phyloP scores from a whole-genome alignment of 208 protist species.

The Trichomonas gallinae region DNA sequence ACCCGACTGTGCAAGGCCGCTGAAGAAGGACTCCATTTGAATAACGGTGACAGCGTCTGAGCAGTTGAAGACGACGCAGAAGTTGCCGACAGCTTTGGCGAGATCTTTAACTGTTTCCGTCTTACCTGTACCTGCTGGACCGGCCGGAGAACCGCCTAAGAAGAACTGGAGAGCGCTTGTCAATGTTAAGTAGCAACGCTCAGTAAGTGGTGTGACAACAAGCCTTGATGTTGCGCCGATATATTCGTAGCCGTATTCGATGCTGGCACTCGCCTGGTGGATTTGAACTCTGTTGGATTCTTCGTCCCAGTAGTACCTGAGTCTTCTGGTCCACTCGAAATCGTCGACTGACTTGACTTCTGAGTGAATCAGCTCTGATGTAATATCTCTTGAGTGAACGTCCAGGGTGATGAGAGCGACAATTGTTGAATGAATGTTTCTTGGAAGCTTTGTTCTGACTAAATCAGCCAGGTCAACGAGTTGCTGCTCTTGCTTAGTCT shows the following conservation, averaged over 20 bases:
- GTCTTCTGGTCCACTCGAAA: conserved; percentile 69
- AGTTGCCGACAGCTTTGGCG: conserved; percentile 48
- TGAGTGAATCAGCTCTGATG: conserved; percentile 71
- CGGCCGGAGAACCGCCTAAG: conserved; percentile 52
- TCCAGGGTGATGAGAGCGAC: conserved; percentile 87
- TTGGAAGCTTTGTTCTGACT: conserved; percentile 63
- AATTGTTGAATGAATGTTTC: conserved; percentile 68
- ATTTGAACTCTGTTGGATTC: conserved; percentile 45
- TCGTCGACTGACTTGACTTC: conserved; percentile 58
- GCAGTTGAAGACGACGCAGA: conserved; percentile 62
- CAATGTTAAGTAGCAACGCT: conserved; percentile 59
- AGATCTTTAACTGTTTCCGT: conserved; percentile 57
- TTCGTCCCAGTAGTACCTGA: conserved; percentile 34
- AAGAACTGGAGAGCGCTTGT: conserved; percentile 50
- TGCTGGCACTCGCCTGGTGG: conserved; percentile 36
- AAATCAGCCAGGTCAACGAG: conserved; percentile 58
- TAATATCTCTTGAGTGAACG: conserved; percentile 82
- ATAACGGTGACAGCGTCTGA: conserved; percentile 51
- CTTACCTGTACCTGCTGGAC: conserved; percentile 59
- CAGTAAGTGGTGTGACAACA: conserved; percentile 48
- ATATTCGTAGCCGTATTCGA: conserved; percentile 48
- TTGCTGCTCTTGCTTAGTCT: conserved; percentile 39
- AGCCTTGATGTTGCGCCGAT: conserved; percentile 50
- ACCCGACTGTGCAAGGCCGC: conserved; percentile 78
- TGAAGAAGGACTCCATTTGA: conserved; percentile 88